Evolutionary conservation across 2,329 filamentous ascomycete genomes (phyloP).

Genomic region (Pseudocercospora eumusae): DNA sequence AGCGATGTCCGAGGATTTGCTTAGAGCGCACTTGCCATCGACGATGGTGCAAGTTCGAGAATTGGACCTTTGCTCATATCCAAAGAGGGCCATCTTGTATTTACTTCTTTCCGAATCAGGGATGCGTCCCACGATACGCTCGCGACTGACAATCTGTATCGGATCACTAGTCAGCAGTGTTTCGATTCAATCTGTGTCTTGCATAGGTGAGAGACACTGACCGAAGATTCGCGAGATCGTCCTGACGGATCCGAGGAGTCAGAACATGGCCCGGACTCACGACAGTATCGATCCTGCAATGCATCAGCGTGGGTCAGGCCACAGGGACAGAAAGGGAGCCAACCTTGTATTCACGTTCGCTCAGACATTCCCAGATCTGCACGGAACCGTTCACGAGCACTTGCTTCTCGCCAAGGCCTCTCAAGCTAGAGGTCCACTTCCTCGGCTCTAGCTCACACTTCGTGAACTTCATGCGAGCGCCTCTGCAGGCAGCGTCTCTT

Average conservation of each 20-base stretch:
- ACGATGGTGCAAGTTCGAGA: not conserved
- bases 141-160: not conserved
- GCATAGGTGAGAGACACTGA: not conserved
- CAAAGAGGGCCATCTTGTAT: slow-evolving; percentile 15
- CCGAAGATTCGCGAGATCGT: not conserved
- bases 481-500: not conserved
- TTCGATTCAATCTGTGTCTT: not conserved
- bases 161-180: not conserved
- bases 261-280: not conserved
- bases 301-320: not conserved
- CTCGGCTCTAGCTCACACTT: not conserved
- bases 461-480: slow-evolving; percentile 8
- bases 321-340: slow-evolving; percentile 3
- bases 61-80: not conserved
- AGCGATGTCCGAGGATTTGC: not conserved
- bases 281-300: not conserved
- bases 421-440: slow-evolving; percentile 1
- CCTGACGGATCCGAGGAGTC: not conserved
- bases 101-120: slow-evolving; percentile 9
- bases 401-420: not conserved
- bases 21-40: not conserved
- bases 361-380: slow-evolving; percentile 14
- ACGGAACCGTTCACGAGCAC: slow-evolving; percentile 2
- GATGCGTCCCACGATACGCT: slow-evolving; percentile 1
- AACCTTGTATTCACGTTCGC: slow-evolving; percentile 7